Evolutionary conservation across 371 early-diverging fungal genomes (phyloP), one percentile per base, ranked within the genome.

Genomic region (Nosema muscidifuracis): DNA sequence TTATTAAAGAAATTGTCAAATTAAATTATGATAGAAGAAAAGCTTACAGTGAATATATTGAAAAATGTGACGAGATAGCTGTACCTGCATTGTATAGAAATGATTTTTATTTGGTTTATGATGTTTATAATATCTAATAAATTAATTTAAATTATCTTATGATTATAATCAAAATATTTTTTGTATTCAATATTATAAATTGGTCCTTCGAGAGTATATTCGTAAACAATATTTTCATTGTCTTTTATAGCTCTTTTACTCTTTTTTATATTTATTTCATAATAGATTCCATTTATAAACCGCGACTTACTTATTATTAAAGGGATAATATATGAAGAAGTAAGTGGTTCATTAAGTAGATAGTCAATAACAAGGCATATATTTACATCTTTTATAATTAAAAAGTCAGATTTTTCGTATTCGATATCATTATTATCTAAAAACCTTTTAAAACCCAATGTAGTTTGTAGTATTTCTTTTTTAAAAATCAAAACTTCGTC

Each of bases 261-360:
- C 26, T 33, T 69, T 15, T 69, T 44, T 2, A 69, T 18, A 22
- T 20, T 61, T 1, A 61, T 30, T 60, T 47, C 47, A 61, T 60
- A 69, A 31, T 36, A 36, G 3, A 72, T 72, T 22, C 58, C 73
- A 55, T 72, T 72, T 18, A 50, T 57, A 63, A 72, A 72, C 22
- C 9, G 31, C 7, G 3, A 10, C 44, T 40, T 56, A 6, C 40
- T 51, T 2, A 72, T 44, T 55, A 72, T 51, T 44, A 72, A 72
- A 15, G 73, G 73, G 2, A 72, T 55, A 10, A 18, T 44, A 47
- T 36, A 64, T 7, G 65, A 57, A 42, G 56, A 24, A 26, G 56
- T 53, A 1, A 72, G n/a, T 0, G 56, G 44, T 13, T 28, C 24
- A 64, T 72, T 72, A 36, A 72, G 10, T 34, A 72, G 40, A 4